Base-by-base conservation (phyloP, 768 basidiomycete genomes). In the Chiua virens region DNA sequence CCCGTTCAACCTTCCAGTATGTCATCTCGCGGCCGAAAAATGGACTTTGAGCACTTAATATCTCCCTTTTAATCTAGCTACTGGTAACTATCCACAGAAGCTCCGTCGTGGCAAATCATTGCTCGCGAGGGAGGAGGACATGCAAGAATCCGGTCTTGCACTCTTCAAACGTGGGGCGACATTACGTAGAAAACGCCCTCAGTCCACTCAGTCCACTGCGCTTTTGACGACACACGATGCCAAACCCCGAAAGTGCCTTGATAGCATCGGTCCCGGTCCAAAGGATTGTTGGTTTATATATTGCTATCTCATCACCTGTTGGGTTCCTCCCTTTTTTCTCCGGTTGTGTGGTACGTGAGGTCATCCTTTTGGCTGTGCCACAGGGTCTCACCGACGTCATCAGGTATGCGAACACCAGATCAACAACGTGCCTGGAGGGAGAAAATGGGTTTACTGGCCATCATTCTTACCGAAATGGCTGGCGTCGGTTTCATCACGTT, bases 401-500 rank as follows among this genome's bases (percentile, higher is more conserved):
- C 53, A 94, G 92, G 95, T 48, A 87, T 97, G 57, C 80, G 81
- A 48, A 95, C 87, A 25, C 88, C 92, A 1, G 97, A 99, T 57
- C 89, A 88, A 58, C 94, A 97, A 68, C 84, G 93, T 43, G 97
- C 97, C 38, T 99, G 95, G 95, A 80, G 97, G 56, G 97, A 99
- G 73, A 99, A 99, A 75, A 92, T 98, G 71, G 97, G 96, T 8
- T 80, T 99, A 22, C 75, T 99, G 43, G 75, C 78, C 57, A 77
- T 98, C 69, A 92, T 96, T 63, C 66, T 80, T 15, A 5, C 70
- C n/a, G 79, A 94, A 55, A 97, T 98, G 95, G 89, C 90, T 17
- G 82, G 76, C 47, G 97, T 99, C 62, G 97, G 95, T 64, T 99
- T 92, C 82, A 78, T 99, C 66, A 99, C 97, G 11, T 99, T 99